phyloP scores from a whole-genome alignment of 73 alveolate genomes.

The Tetrahymena thermophila region DNA sequence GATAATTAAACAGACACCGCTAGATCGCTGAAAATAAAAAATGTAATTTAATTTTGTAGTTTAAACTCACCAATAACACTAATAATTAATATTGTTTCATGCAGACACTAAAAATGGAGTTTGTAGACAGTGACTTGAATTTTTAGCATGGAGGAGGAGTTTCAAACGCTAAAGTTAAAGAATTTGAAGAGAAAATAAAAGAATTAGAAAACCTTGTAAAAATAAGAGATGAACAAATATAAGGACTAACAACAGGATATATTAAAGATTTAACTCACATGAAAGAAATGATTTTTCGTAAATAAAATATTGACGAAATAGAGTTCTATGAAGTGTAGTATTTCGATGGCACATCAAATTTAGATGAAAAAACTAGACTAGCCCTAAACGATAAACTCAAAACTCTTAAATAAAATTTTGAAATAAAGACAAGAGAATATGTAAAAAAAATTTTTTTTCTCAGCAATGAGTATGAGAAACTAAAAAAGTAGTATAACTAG shows the following conservation, averaged over 20 bases:
- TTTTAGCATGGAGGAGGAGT: background rate
- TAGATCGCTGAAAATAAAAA: background rate
- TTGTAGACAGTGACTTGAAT: background rate
- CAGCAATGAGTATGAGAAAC: background rate
- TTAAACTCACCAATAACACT: background rate
- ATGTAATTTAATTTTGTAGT: background rate
- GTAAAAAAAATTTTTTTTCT: slow-evolving; percentile 4
- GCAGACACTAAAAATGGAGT: background rate
- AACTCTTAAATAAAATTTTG: slow-evolving; percentile 22
- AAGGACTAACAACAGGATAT: background rate
- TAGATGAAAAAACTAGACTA: slow-evolving; percentile 2
- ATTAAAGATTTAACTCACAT: background rate
- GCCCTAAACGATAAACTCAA: background rate
- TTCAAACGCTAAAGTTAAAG: background rate
- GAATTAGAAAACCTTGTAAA: background rate
- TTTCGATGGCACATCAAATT: slow-evolving; percentile 21
- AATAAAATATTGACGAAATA: background rate
- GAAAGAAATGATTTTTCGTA: background rate
- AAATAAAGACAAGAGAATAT: slow-evolving; percentile 13
- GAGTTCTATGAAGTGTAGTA: slow-evolving; percentile 26
- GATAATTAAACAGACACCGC: background rate
- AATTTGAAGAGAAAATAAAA: background rate
- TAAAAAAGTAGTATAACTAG: background rate
- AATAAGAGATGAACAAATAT: background rate
- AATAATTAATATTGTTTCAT: background rate